Conservation (phyloP, 495 filamentous ascomycete species). For the Terfezia claveryi region DNA sequence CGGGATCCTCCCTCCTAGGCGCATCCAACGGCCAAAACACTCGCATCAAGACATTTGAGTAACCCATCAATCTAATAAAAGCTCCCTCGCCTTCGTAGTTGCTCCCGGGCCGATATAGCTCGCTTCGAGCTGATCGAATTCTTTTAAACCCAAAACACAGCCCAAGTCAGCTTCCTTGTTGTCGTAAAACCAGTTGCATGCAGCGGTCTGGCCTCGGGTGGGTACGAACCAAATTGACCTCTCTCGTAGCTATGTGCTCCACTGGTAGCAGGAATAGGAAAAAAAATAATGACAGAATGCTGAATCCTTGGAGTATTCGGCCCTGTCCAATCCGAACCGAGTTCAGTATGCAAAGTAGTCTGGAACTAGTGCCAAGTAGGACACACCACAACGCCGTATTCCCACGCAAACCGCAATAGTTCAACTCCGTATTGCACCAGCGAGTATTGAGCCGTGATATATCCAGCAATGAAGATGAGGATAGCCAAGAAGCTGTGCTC, state of each 20-base stretch:
- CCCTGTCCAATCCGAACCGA: conserved; percentile 33
- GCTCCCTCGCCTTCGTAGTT: conserved; percentile 79
- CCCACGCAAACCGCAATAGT: conserved; percentile 89
- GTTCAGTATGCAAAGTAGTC: neutral
- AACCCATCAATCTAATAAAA: conserved; percentile 34
- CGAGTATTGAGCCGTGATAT: conserved; percentile 97
- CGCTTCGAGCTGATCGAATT: neutral
- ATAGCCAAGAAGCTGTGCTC: conserved; percentile 15
- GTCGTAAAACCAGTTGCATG: neutral
- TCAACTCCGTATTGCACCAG: conserved; percentile 90
- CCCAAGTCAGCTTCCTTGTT: neutral
- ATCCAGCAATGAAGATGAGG: conserved; percentile 81
- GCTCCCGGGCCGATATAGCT: conserved; percentile 73
- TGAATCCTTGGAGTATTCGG: conserved; percentile 51
- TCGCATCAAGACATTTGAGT: conserved; percentile 70
- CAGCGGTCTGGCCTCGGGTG: neutral
- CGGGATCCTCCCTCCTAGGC: conserved; percentile 38
- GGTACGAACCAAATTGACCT: conserved; percentile 37
- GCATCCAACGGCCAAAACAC: conserved; percentile 95
- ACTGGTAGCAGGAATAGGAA: conserved; percentile 53
- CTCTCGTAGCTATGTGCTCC: conserved; percentile 45
- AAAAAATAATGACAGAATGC: conserved; percentile 53
- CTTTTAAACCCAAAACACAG: neutral
- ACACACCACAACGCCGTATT: conserved; percentile 72
- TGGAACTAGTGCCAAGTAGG: neutral